Conservation (phyloP, 305 asterid genomes). For the Fraxinus xanthoxyloides region DNA sequence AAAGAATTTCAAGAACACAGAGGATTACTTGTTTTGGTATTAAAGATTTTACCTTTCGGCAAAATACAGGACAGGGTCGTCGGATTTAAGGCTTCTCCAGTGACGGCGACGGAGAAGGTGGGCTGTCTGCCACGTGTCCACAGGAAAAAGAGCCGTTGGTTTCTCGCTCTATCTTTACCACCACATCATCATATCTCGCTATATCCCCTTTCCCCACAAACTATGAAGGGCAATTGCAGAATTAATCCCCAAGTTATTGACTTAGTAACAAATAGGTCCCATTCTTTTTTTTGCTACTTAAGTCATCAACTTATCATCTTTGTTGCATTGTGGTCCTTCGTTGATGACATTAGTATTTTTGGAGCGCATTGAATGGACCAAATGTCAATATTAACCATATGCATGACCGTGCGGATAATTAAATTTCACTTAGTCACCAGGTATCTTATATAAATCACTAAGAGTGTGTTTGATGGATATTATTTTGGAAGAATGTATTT, state of each 20-base stretch:
- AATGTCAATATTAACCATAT: no score
- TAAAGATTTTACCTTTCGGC: background rate
- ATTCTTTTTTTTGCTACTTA: background rate
- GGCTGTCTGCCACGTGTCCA: background rate
- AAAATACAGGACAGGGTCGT: background rate
- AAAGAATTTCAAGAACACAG: background rate
- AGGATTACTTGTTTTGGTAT: background rate
- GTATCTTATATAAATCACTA: no score
- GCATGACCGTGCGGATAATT: no score
- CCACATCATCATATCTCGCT: background rate
- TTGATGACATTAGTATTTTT: no score
- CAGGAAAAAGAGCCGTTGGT: background rate
- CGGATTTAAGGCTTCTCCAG: background rate
- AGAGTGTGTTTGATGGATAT: no score
- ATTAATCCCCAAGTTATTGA: background rate
- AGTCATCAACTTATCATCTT: background rate
- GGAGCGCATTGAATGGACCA: no score
- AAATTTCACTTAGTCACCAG: no score
- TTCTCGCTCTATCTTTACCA: background rate
- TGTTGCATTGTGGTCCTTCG: no score
- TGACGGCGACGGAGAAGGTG: background rate
- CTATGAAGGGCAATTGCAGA: background rate
- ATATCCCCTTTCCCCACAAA: background rate
- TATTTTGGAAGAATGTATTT: no score
- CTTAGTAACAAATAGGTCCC: background rate